Conservation (phyloP, 2,329 filamentous ascomycete species). For the Trichophyton verrucosum region DNA sequence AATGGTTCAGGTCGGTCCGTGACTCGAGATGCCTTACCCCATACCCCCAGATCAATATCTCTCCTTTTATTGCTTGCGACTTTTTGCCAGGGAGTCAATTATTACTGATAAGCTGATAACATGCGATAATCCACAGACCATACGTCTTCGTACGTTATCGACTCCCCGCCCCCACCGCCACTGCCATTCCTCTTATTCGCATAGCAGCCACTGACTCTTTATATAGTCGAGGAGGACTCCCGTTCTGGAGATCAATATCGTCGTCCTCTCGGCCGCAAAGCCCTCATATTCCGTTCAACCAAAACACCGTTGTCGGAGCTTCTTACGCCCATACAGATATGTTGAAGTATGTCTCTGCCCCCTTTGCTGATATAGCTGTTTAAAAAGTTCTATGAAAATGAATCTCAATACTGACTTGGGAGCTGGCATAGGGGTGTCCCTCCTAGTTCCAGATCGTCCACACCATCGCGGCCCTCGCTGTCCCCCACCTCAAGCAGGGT, state of each 20-base stretch:
- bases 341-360: slow-evolving; percentile 58
- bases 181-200: slow-evolving; percentile 5
- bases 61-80: not conserved
- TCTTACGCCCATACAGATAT: slow-evolving; percentile 95
- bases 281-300: slow-evolving; percentile 47
- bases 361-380: not conserved
- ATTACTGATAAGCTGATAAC: slow-evolving; percentile 5
- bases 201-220: not conserved
- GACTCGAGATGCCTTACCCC: slow-evolving; percentile 15
- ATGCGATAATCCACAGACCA: slow-evolving; percentile 21
- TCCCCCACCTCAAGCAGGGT: slow-evolving; percentile 27
- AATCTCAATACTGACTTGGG: not conserved
- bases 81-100: not conserved
- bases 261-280: slow-evolving; percentile 40
- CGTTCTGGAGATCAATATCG: slow-evolving; percentile 65
- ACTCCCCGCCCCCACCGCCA: slow-evolving; percentile 7
- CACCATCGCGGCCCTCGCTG: slow-evolving; percentile 54
- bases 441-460: slow-evolving; percentile 54
- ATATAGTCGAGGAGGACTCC: slow-evolving; percentile 59
- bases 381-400: not conserved
- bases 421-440: slow-evolving; percentile 21
- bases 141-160: slow-evolving; percentile 25
- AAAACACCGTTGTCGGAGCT: slow-evolving; percentile 73
- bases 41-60: not conserved
- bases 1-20: slow-evolving; percentile 99